A percentile compares a stretch with the other conserved stretches of the same genome.
These are phyloP conservation scores for Eruca vesicaria DNA, from an alignment of 441 rosid genomes.

Conservation along the genomic window DNA sequence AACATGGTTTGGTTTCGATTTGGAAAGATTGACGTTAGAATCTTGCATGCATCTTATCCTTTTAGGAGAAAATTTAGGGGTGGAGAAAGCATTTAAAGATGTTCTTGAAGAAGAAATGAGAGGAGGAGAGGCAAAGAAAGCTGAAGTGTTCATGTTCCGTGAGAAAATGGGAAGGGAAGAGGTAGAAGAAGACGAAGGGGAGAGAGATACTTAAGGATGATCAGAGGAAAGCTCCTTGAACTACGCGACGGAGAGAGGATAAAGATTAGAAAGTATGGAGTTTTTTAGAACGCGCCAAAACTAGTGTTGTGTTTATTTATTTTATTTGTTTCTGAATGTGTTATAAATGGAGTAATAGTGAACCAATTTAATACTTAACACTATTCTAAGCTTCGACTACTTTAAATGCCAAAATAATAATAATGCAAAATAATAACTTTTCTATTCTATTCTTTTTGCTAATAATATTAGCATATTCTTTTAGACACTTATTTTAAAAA, in stretches of 20 bases:
- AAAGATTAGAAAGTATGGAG: not conserved
- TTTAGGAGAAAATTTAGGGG: conserved; percentile 4
- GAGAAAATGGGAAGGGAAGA: not conserved
- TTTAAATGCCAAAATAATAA: not conserved
- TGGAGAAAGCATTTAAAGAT: not conserved
- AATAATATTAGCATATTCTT: not conserved
- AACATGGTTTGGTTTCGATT: conserved; percentile 2
- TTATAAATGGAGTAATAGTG: not conserved
- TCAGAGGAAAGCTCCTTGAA: conserved; percentile 16
- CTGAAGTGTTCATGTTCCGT: conserved; percentile 49
- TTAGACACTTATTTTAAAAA: not conserved
- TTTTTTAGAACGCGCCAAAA: not conserved
- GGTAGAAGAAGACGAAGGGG: not conserved
- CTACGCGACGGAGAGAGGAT: conserved; percentile 20
- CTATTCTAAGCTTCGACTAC: not conserved
- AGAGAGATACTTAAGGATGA: conserved; percentile 7
- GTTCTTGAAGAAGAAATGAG: conserved; percentile 8
- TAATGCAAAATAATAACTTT: not conserved
- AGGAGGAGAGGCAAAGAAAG: conserved; percentile 21
- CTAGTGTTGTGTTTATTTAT: not conserved
- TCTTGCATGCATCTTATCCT: conserved; percentile 10
- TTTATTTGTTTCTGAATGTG: not conserved
- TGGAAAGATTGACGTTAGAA: conserved; percentile 8
- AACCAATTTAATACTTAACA: not conserved
- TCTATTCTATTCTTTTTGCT: not conserved